These are phyloP conservation scores for Talinum fruticosum DNA, from an alignment of 148 eudicot species.

Conservation along the genomic window DNA sequence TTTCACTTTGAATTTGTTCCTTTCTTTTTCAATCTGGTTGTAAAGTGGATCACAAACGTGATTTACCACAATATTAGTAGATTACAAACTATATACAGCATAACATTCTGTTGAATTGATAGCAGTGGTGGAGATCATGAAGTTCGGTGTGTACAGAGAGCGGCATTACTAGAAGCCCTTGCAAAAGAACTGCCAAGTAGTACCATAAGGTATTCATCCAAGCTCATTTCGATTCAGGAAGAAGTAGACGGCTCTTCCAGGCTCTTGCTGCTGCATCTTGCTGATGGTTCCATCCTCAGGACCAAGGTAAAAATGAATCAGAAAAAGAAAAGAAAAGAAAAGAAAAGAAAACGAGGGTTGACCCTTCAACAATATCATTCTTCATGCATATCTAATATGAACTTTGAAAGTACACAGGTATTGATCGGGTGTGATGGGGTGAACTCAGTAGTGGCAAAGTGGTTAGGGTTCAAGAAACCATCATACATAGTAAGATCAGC, in stretches of 20 bases:
- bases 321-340: too few species aligned
- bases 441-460: slow-evolving; percentile 50
- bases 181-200: slow-evolving; percentile 52
- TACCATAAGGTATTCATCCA: slow-evolving; percentile 51
- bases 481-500: slow-evolving; percentile 34
- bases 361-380: background rate
- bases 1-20: background rate
- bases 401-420: slow-evolving; percentile 31
- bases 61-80: background rate
- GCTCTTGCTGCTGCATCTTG: slow-evolving; percentile 37
- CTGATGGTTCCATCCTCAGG: slow-evolving; percentile 49
- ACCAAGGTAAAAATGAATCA: too few species aligned
- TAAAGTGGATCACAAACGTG: too few species aligned
- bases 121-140: slow-evolving; percentile 46
- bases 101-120: background rate
- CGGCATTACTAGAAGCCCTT: slow-evolving; percentile 44
- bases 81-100: background rate
- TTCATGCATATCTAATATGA: background rate
- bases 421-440: slow-evolving; percentile 67
- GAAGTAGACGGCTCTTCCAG: slow-evolving; percentile 36
- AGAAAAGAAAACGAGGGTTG: too few species aligned
- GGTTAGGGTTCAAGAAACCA: slow-evolving; percentile 49
- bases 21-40: too few species aligned
- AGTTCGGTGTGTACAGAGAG: slow-evolving; percentile 42
- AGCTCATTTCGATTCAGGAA: slow-evolving; percentile 51